A percentile compares a stretch with the other conserved stretches of the same genome.
Conservation (phyloP, 1,139 yeast species). For the Yarrowia galli region DNA sequence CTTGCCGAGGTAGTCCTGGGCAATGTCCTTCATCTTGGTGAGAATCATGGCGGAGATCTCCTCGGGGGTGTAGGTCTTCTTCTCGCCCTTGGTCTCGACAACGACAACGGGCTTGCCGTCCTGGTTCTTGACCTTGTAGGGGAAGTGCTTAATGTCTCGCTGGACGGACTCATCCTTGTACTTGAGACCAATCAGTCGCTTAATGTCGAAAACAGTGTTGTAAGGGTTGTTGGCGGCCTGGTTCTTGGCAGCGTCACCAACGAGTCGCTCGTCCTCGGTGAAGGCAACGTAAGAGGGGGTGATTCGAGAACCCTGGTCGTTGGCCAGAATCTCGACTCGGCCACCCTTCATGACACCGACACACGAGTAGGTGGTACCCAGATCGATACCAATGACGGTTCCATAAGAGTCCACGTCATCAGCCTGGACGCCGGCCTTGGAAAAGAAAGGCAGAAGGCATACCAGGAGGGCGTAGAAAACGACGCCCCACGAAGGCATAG, state of each 20-base stretch:
- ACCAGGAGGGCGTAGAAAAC: constrained; percentile 64
- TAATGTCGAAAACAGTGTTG: constrained; percentile 84
- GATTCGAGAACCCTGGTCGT: constrained; percentile 95
- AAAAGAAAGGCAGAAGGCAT: constrained; percentile 65
- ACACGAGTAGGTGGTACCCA: constrained; percentile 92
- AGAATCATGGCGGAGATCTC: constrained; percentile 92
- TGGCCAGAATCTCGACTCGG: constrained; percentile 89
- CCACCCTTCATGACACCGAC: constrained; percentile 94
- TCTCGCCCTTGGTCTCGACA: constrained; percentile 72
- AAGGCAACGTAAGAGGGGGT: constrained; percentile 92
- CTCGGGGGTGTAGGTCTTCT: constrained; percentile 81
- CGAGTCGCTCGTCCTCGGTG: constrained; percentile 83
- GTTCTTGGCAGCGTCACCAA: constrained; percentile 95
- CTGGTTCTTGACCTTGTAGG: constrained; percentile 70
- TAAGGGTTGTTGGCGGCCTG: constrained; percentile 84
- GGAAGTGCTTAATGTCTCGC: constrained; percentile 82
- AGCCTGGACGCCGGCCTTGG: constrained; percentile 56
- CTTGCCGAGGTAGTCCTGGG: constrained; percentile 89
- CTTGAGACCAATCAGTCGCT: constrained; percentile 84
- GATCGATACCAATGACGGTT: constrained; percentile 74
- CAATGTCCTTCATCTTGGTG: constrained; percentile 90
- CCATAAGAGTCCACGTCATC: constrained; percentile 63
- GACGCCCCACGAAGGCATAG: constrained; percentile 58
- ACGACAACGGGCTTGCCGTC: constrained; percentile 82
- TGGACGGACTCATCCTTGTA: constrained; percentile 78